Evolutionary conservation across 164 flowering plant species (phyloP).

Genomic region (Umbellularia californica): DNA sequence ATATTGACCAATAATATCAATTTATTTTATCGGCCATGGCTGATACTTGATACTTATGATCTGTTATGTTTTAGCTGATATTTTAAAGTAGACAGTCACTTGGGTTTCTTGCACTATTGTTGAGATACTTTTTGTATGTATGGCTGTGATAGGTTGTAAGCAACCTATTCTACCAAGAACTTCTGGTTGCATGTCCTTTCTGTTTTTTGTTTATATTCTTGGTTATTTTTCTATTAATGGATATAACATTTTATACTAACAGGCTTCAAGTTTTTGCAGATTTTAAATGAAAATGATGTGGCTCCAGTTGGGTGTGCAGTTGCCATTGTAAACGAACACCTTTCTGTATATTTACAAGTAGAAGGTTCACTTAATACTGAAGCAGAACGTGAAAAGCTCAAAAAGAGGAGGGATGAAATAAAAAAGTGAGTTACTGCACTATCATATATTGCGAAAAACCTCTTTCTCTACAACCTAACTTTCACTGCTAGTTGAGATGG

Average conservation of each 20-base stretch:
- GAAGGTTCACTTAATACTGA: conserved; percentile 59
- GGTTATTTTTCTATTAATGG: neutral
- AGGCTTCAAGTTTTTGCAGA: conserved; percentile 31
- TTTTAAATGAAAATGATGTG: conserved; percentile 51
- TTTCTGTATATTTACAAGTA: conserved; percentile 68
- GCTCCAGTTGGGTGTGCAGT: conserved; percentile 68
- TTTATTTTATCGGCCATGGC: no score
- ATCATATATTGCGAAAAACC: neutral
- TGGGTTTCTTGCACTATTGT: no score
- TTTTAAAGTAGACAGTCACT: no score
- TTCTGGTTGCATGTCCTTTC: no score
- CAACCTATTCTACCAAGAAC: no score
- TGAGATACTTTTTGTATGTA: no score
- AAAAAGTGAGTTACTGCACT: conserved; percentile 43
- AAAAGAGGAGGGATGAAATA: conserved; percentile 63
- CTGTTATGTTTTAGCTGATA: no score
- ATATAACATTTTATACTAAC: neutral
- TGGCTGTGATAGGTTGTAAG: no score
- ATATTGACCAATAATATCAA: no score
- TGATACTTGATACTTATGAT: no score
- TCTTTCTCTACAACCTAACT: neutral
- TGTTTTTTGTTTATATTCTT: no score
- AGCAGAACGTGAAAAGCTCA: conserved; percentile 73
- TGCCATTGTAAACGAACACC: conserved; percentile 61
- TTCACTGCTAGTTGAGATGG: no score